phyloP scores from a whole-genome alignment of 148 eudicot genomes.

The Rhododendron griersonianum region DNA sequence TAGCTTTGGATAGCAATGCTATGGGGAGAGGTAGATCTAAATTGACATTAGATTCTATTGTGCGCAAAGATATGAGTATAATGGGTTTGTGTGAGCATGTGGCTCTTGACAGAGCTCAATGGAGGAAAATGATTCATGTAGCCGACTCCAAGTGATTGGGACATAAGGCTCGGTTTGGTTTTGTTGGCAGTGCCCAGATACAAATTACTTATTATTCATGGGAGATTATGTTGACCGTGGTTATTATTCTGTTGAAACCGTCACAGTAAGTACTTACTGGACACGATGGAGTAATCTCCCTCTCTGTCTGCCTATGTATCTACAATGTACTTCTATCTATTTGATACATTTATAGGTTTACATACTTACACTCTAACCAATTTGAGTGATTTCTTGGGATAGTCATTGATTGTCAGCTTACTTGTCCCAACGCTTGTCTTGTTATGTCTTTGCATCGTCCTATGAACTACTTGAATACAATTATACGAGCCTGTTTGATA shows the following conservation, averaged over 20 bases:
- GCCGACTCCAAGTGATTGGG: too few relatives aligned
- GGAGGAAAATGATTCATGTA: too few relatives aligned
- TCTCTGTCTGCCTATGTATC: background rate
- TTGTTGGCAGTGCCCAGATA: conserved; percentile 83
- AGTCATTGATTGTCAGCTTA: background rate
- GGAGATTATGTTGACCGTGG: conserved; percentile 99
- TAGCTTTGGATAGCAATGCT: too few relatives aligned
- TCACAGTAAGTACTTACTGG: too few relatives aligned
- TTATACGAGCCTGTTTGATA: background rate
- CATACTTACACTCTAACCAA: background rate
- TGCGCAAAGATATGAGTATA: too few relatives aligned
- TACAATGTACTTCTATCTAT: background rate
- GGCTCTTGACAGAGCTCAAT: too few relatives aligned
- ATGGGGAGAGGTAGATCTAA: too few relatives aligned
- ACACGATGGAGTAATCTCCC: too few relatives aligned
- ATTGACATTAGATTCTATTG: too few relatives aligned
- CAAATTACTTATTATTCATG: conserved; percentile 86
- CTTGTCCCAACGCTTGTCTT: background rate
- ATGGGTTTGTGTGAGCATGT: too few relatives aligned
- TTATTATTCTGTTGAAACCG: conserved; percentile 31
- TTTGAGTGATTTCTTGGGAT: background rate
- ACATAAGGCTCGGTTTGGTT: background rate
- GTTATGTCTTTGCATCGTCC: background rate
- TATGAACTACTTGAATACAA: background rate
- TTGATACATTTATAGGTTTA: background rate